Evolutionary conservation across 257 asterid genomes (phyloP), one percentile per base, ranked within the genome.

Genomic region (Coffea canephora): DNA sequence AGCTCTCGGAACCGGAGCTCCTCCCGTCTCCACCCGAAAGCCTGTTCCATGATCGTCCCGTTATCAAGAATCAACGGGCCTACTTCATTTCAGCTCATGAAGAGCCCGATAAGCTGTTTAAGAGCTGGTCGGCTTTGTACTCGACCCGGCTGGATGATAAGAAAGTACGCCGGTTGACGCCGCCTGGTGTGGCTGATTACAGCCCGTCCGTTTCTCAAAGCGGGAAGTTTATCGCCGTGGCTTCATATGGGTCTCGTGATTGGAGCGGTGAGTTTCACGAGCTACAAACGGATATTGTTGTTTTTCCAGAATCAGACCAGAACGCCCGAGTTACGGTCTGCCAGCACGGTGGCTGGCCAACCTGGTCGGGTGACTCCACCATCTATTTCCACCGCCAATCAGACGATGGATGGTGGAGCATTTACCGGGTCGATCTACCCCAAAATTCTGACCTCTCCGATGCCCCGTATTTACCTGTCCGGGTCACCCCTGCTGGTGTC

Each of bases 401-500:
- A 0, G 95, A 93, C 27, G 97, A 94, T 76, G 98, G 97, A 1
- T 94, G 98, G 97, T 94, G 97, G 98, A 89, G 97, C 87, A 86
- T 94, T 76, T 93, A 74, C 86, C 69, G 86, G 83, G 80, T 86
- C 16, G 90, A 93, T 59, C 82, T 93, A 46, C 85, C 85, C 0
- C 77, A 36, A 0, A 71, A 80, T 71, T 87, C 77, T 16, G 82
- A 65, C 1, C 57, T 72, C 19, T 78, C 86, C 1, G 87, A 43
- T 9, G 81, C 41, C 55, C 23, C 82, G 1, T 36, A 9, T n/a
- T 79, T 87, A 2, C 91, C 96, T 1, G 6, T 75, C 75, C 92
- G 97, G 14, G 84, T 94, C 71, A 93, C 98, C 36, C 97, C 97
- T 0, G 84, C 94, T 3, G 97, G 97, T 14, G 16, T 94, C 12